Conservation (phyloP, 345 rosid genomes). For the Kernera saxatilis region DNA sequence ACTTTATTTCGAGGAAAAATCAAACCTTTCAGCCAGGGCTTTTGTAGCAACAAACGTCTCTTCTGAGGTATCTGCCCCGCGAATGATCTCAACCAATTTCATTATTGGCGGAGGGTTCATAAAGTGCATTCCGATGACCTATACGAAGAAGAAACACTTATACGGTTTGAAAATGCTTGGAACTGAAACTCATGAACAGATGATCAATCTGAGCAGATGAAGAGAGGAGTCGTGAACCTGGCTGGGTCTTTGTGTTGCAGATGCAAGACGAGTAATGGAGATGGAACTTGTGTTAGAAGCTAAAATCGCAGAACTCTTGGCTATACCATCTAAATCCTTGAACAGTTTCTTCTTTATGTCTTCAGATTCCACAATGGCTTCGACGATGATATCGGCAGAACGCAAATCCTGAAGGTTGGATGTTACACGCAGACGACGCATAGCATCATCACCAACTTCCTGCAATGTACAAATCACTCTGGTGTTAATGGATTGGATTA, state of each 20-base stretch:
- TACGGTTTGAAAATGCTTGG: neutral
- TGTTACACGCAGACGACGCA: slow-evolving; percentile 54
- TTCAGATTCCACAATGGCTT: slow-evolving; percentile 90
- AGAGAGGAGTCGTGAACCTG: slow-evolving; percentile 47
- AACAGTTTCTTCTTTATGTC: slow-evolving; percentile 69
- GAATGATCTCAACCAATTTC: slow-evolving; percentile 85
- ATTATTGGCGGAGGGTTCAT: slow-evolving; percentile 98
- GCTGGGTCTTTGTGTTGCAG: slow-evolving; percentile 60
- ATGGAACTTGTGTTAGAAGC: slow-evolving; percentile 94
- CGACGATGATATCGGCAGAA: slow-evolving; percentile 60
- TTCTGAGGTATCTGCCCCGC: slow-evolving; percentile 84
- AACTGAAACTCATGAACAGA: neutral
- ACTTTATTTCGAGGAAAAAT: neutral
- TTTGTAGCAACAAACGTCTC: slow-evolving; percentile 57
- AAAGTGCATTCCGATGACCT: slow-evolving; percentile 93
- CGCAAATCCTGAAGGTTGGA: slow-evolving; percentile 52
- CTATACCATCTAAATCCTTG: slow-evolving; percentile 48
- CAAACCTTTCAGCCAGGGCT: slow-evolving; percentile 72
- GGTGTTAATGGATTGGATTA: neutral
- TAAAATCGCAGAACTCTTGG: slow-evolving; percentile 62
- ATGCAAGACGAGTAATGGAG: slow-evolving; percentile 82
- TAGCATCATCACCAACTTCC: slow-evolving; percentile 54
- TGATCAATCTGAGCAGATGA: neutral
- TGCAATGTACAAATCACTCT: slow-evolving; percentile 15
- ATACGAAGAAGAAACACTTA: neutral